Evolutionary conservation across 2,329 filamentous ascomycete species (phyloP).

Genomic region (Claviceps humidiphila): DNA sequence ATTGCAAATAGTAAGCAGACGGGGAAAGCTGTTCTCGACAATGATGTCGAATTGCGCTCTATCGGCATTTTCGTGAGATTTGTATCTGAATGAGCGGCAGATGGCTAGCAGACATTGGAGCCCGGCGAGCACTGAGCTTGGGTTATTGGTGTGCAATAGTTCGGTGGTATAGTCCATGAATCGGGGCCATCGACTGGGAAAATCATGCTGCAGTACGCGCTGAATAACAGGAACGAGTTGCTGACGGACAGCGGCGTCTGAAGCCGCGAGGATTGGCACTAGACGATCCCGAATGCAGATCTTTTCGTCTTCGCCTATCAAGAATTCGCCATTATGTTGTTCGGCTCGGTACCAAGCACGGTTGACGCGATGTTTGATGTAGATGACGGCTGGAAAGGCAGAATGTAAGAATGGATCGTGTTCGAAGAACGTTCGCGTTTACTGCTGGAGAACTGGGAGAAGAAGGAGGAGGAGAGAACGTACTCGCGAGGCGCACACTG

Average conservation of each 20-base stretch:
- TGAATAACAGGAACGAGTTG: slow-evolving; percentile 91
- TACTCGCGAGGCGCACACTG: slow-evolving; percentile 80
- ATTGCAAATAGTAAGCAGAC: slow-evolving; percentile 74
- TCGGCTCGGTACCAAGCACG: slow-evolving; percentile 77
- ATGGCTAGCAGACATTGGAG: slow-evolving; percentile 89
- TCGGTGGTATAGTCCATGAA: slow-evolving; percentile 90
- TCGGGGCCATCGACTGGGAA: slow-evolving; percentile 83
- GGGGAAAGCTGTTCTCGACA: slow-evolving; percentile 79
- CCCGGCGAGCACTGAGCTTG: slow-evolving; percentile 78
- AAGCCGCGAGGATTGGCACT: slow-evolving; percentile 74
- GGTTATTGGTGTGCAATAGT: slow-evolving; percentile 75
- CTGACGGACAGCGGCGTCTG: slow-evolving; percentile 69
- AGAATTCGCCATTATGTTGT: slow-evolving; percentile 56
- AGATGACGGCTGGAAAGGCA: slow-evolving; percentile 63
- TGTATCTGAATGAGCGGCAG: slow-evolving; percentile 92
- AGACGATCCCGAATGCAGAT: slow-evolving; percentile 73
- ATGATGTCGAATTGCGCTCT: slow-evolving; percentile 88
- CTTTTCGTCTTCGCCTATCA: slow-evolving; percentile 84
- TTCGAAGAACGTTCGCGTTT: not conserved
- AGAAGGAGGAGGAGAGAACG: slow-evolving; percentile 21
- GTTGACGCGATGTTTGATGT: slow-evolving; percentile 94
- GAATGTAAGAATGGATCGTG: slow-evolving; percentile 7
- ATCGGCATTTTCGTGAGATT: slow-evolving; percentile 60
- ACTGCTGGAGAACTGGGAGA: slow-evolving; percentile 1
- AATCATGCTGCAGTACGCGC: slow-evolving; percentile 92